Evolutionary conservation across 192 early-diverging fungal genomes (phyloP).

Genomic region (Linnemannia elongata): DNA sequence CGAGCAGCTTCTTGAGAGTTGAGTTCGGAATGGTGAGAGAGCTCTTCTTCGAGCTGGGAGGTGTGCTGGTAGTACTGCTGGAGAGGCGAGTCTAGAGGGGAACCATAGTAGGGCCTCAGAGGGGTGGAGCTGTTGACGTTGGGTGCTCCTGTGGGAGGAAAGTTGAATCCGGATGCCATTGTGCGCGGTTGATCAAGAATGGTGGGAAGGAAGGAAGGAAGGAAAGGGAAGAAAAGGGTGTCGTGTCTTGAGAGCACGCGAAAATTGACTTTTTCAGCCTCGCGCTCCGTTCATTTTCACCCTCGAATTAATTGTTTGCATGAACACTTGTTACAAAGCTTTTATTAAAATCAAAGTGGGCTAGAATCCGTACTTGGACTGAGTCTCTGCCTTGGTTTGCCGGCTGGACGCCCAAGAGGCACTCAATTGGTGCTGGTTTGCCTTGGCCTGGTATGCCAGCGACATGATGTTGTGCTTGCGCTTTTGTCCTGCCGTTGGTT

Average conservation of each 20-base stretch:
- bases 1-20: slow-evolving; percentile 63
- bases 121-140: slow-evolving; percentile 34
- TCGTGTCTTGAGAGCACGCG: not conserved
- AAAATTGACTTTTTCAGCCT: not conserved
- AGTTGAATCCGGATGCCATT: slow-evolving; percentile 46
- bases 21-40: slow-evolving; percentile 1
- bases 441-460: slow-evolving; percentile 79
- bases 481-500: slow-evolving; percentile 71
- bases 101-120: slow-evolving; percentile 33
- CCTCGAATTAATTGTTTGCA: too few relatives aligned
- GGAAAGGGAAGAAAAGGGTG: not conserved
- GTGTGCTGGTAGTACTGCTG: slow-evolving; percentile 32
- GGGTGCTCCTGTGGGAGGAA: slow-evolving; percentile 36
- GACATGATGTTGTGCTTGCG: slow-evolving; percentile 86
- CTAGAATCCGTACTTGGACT: slow-evolving; percentile 73
- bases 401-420: slow-evolving; percentile 73
- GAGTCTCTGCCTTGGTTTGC: slow-evolving; percentile 74
- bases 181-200: not conserved
- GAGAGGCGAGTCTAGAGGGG: slow-evolving; percentile 27
- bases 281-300: not conserved
- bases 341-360: too few relatives aligned
- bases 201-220: not conserved
- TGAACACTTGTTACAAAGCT: not conserved
- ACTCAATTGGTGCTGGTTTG: slow-evolving; percentile 70
- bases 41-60: slow-evolving; percentile 24